Evolutionary conservation across 148 eudicot species (phyloP), one percentile per base, ranked within the genome.

Genomic region (Silene latifolia): DNA sequence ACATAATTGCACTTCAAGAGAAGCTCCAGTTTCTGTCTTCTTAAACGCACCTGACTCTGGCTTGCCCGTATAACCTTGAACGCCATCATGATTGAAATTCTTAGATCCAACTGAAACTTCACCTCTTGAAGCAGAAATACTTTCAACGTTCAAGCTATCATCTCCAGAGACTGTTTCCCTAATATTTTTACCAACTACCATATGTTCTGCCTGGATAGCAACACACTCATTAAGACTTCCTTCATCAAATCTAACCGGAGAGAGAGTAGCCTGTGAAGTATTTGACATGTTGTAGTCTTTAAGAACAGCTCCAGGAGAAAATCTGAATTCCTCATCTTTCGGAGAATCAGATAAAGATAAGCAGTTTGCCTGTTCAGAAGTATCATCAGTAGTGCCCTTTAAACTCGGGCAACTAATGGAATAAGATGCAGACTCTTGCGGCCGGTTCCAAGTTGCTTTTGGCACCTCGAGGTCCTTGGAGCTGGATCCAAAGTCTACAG

Each of bases 211-310:
- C 71, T 74, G 67, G 69, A 39, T 78, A 72, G 63, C 63, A 53
- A 44, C 32, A 68, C 56, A 27, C 63, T 76, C 79, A 57, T 76
- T 78, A 64, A 73, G 20, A 32, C 75, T 81, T 35, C 57, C 18
- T 56, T 72, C 78, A 68, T 63, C 75, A 57, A 59, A 76, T 44
- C 65, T 73, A 56, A 46, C 20, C 25, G 80, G 76, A 58, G 80
- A 68, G 64, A 67, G 17, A 23, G 72, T 27, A 69, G 65, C 63
- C 59, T 78, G 85, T 64, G 74, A 69, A 20, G 64, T 66, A 69
- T 74, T 73, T 74, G 79, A 70, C 63, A 4, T 67, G 59, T 78
- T 76, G 39, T 72, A 65, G 19, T 78, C 79, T 60, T 82, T 80
- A 63, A 56, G 64, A n/a, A 27, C 46, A 58, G 19, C 66, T 46